Evolutionary conservation across 2,329 filamentous ascomycete species (phyloP), one percentile per base, ranked within the genome.

Genomic region (Pseudocercospora fijiensis): DNA sequence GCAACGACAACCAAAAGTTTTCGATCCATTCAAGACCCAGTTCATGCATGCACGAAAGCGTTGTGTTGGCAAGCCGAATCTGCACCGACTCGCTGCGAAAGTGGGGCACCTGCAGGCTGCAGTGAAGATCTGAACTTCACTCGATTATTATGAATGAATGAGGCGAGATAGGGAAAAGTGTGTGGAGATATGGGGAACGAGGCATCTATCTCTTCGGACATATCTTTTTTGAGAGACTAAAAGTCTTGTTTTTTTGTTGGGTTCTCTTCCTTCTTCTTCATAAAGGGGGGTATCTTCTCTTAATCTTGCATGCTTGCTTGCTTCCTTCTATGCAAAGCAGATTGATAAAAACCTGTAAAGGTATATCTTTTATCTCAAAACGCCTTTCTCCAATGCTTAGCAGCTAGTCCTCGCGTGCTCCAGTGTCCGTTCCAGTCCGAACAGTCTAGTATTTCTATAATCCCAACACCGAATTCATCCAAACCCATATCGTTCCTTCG

Each of bases 21-120:
- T 16, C 27, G 28, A 27, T 37, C 45, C n/a, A 57, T 30, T 57
- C 53, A 20, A 26, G 20, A 30, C 41, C 57, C n/a, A 22, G 33
- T 51, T 10, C 16, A 22, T 59, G 11, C 55, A 22, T n/a, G 18
- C 57, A 58, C 22, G 51, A 18, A 28, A 27, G 20, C 24, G 13
- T 27, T 37, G 33, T 45, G 33, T 16, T 37, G 33, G 33, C 33
- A 37, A 37, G 33, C 45, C 45, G 45, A 49, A 49, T 49, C 45
- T 49, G 1, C 45, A 49, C 45, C 45, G 52, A 56, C 30, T 56
- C 30, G 52, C 30, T 33, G 20, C 6, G 22, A 10, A 13, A 26
- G 45, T 49, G 45, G 45, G 45, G 45, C 45, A 45, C n/a, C 18
- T 49, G 45, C 45, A 49, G 45, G 45, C 45, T 47, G 43, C 43